Conservation (phyloP, 257 asterid genomes). For the Scutellaria galericulata region DNA sequence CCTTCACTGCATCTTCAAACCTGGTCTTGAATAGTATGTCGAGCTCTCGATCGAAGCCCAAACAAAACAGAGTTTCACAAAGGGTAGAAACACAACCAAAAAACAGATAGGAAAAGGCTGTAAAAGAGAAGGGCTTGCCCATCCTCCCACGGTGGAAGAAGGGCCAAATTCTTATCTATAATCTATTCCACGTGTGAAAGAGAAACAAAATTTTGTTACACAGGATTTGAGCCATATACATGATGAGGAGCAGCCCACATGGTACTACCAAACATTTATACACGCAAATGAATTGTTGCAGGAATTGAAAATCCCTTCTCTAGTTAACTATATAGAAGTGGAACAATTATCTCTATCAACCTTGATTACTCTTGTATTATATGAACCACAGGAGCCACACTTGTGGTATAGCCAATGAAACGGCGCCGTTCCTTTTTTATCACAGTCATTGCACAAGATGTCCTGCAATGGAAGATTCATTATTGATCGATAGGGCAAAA, state of each 20-base stretch:
- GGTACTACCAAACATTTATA: constrained; percentile 29
- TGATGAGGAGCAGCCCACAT: constrained; percentile 26
- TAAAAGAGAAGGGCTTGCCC: too few species aligned
- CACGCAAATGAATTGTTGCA: constrained; percentile 30
- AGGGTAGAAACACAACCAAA: too few species aligned
- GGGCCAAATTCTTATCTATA: constrained; percentile 13
- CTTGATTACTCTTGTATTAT: constrained; percentile 89
- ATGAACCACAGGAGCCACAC: constrained; percentile 83
- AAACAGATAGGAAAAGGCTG: too few species aligned
- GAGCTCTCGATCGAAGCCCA: too few species aligned
- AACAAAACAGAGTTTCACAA: too few species aligned
- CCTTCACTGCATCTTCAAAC: too few species aligned
- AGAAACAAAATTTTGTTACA: constrained; percentile 32
- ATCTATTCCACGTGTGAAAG: constrained; percentile 26
- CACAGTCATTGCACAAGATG: constrained; percentile 90
- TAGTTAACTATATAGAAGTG: constrained; percentile 36
- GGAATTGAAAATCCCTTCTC: constrained; percentile 5
- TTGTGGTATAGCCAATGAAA: constrained; percentile 97
- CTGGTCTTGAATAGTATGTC: too few species aligned
- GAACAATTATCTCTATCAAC: constrained; percentile 66
- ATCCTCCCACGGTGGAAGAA: too few species aligned
- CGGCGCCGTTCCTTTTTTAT: constrained; percentile 73
- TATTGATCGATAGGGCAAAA: constrained; percentile 1
- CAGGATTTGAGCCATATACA: constrained; percentile 29
- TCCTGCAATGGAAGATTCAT: constrained; percentile 49